Evolutionary conservation across 2,329 filamentous ascomycete genomes (phyloP), one percentile per base, ranked within the genome.

Genomic region (Rhexocercosporidium sp.): DNA sequence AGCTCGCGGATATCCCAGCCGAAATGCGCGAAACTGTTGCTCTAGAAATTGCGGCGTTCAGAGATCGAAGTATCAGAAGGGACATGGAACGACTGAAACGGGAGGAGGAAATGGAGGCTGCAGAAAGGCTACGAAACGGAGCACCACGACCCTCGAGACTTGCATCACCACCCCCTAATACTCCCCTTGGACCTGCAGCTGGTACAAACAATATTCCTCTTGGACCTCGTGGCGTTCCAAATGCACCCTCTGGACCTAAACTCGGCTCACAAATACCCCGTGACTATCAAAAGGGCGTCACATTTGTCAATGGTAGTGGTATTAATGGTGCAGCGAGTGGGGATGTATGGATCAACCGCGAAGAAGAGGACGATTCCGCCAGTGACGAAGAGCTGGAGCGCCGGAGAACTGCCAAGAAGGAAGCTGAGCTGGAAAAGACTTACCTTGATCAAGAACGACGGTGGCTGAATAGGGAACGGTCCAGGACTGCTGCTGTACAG

Each of bases 21-120:
- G 96, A 98, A 77, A 96, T 97, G 93, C 90, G 96, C 27, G 96
- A 97, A 77, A 94, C 93, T 0, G 96, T 99, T 18, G 93, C 96
- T 0, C 91, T 91, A 66, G 96, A 99, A 78, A 99, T 99, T 75
- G 90, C 93, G 0, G 92, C 94, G 0, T 99, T 99, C 82, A 87
- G 96, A 71, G 96, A 99, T 72, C 87, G 95, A 22, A 97, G 95
- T 73, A 97, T 90, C 67, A 89, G 92, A 69, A 87, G 95, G 46
- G 96, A 99, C 76, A 82, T 96, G 76, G 96, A 99, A 79, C 91
- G 96, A 3, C 81, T 97, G 41, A 90, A 90, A 75, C 86, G 91
- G 53, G 96, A 99, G 79, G 96, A 99, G 77, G 95, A 98, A 77
- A 88, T 97, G 73, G 96, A 98, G 77, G 91, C 92, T 65, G 85